These are phyloP conservation scores for Barnettozyma pratensis DNA, from an alignment of 805 yeast genomes.

Conservation along the genomic window DNA sequence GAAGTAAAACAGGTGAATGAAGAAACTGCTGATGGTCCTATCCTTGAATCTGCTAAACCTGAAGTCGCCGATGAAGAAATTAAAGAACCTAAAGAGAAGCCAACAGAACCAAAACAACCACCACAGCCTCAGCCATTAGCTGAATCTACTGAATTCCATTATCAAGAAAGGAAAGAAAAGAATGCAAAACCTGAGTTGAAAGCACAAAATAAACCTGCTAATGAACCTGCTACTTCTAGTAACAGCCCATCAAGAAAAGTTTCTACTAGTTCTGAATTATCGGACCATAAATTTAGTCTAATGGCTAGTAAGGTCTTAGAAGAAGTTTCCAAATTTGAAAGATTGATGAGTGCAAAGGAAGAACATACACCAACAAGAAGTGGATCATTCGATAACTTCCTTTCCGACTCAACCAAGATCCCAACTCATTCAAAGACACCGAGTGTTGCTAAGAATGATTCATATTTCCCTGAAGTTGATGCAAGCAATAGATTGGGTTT, in stretches of 20 bases:
- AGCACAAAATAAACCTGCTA: conserved; percentile 7
- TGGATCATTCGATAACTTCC: neutral
- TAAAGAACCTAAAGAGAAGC: conserved; percentile 7
- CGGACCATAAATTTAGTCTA: conserved; percentile 13
- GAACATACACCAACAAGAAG: conserved; percentile 1
- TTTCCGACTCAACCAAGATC: neutral
- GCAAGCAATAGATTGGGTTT: neutral
- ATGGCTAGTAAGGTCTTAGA: conserved; percentile 24
- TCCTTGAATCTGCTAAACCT: neutral
- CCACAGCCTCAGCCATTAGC: too few species aligned
- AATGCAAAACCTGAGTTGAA: too few species aligned
- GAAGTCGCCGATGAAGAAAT: neutral
- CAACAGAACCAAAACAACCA: too few species aligned
- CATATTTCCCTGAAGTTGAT: neutral
- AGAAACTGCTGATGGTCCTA: conserved; percentile 10
- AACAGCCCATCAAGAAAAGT: conserved; percentile 1
- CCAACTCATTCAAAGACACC: conserved; percentile 6
- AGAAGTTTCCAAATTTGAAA: conserved; percentile 29
- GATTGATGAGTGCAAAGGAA: conserved; percentile 18
- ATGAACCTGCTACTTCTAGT: neutral
- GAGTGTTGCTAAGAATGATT: neutral
- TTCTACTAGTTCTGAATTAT: conserved; percentile 5
- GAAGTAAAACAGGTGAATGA: conserved; percentile 21
- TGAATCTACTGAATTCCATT: too few species aligned
- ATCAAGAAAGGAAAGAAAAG: too few species aligned